Evolutionary conservation across 139 green algal genomes (phyloP).

Genomic region (Trebouxia sp.): DNA sequence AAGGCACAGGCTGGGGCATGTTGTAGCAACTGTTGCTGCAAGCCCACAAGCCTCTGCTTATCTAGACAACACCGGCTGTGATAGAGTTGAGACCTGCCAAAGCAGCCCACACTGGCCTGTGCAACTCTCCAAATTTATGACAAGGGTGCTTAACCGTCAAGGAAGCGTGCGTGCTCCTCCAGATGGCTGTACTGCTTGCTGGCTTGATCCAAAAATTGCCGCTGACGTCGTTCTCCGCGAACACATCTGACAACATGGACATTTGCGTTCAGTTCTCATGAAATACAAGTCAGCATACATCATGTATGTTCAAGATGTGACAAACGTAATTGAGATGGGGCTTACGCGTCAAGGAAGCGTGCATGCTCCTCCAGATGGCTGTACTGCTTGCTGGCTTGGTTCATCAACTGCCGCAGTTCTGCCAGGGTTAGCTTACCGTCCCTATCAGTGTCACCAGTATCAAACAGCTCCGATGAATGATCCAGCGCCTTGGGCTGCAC

Average conservation of each 20-base stretch:
- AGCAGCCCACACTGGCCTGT: too few relatives aligned
- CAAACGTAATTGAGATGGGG: too few relatives aligned
- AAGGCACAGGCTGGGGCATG: too few relatives aligned
- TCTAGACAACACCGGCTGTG: too few relatives aligned
- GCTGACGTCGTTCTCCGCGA: too few relatives aligned
- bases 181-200: conserved; percentile 78
- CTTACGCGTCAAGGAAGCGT: conserved; percentile 69
- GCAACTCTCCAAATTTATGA: too few relatives aligned
- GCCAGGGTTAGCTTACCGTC: conserved; percentile 60
- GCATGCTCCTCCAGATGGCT: conserved; percentile 82
- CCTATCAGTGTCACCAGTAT: conserved; percentile 57
- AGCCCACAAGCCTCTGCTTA: too few relatives aligned
- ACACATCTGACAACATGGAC: too few relatives aligned
- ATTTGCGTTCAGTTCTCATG: too few relatives aligned
- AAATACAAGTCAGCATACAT: too few relatives aligned
- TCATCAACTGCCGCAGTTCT: conserved; percentile 63
- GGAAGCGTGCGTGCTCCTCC: conserved; percentile 76
- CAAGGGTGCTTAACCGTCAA: conserved; percentile 58
- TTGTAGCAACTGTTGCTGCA: too few relatives aligned
- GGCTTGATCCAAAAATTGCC: conserved; percentile 56
- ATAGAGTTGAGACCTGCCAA: background rate
- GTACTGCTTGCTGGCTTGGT: conserved; percentile 65
- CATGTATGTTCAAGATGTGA: too few relatives aligned
- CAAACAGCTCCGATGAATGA: conserved; percentile 66
- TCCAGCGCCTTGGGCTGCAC: conserved; percentile 56